These are phyloP conservation scores for Corymbia calophylla DNA, from an alignment of 441 rosid species.

Conservation along the genomic window DNA sequence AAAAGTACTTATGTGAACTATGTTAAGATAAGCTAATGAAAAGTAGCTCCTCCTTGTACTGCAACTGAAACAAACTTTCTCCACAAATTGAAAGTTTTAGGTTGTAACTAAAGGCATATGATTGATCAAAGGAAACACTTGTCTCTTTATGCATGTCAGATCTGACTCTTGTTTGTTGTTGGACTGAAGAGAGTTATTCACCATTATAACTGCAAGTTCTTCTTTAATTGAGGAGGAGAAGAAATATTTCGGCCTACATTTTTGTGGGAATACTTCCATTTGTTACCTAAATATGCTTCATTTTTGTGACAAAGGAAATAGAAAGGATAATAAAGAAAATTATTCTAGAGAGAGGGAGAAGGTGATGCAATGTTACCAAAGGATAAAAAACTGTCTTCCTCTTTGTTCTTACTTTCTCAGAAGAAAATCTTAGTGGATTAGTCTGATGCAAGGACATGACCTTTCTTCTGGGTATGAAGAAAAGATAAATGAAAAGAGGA, in stretches of 20 bases:
- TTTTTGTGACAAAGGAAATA: background rate
- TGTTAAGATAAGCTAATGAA: background rate
- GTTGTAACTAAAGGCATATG: background rate
- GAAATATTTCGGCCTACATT: background rate
- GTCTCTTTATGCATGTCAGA: background rate
- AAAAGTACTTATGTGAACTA: background rate
- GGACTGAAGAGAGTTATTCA: background rate
- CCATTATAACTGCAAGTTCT: background rate
- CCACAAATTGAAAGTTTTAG: background rate
- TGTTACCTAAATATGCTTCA: background rate
- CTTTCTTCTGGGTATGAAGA: background rate
- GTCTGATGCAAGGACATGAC: background rate
- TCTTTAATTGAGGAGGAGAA: background rate
- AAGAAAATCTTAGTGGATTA: background rate
- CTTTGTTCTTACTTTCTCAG: background rate
- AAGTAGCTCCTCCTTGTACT: background rate
- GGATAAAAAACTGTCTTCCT: background rate
- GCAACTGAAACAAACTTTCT: background rate
- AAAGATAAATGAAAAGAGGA: background rate
- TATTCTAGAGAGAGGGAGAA: no score
- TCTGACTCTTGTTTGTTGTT: background rate
- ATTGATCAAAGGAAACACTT: background rate
- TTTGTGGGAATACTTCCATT: background rate
- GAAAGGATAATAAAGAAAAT: background rate
- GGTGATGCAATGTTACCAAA: background rate